Evolutionary conservation across 2,329 filamentous ascomycete genomes (phyloP).

Genomic region (Cadophora sp.): DNA sequence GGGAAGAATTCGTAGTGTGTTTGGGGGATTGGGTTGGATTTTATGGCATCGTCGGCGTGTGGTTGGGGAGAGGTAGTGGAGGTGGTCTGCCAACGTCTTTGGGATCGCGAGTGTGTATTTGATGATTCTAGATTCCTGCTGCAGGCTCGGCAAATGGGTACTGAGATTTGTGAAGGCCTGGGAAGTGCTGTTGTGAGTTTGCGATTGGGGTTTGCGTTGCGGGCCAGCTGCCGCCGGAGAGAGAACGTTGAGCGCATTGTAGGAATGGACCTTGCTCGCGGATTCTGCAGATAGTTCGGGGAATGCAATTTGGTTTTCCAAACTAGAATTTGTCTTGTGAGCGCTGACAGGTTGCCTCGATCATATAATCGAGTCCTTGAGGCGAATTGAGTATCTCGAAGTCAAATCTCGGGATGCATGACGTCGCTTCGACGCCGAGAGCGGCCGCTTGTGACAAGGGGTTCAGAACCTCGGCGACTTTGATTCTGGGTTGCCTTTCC

Average conservation of each 20-base stretch:
- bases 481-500: no score
- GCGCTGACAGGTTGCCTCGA: neutral
- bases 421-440: constrained; percentile 39
- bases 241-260: constrained; percentile 16
- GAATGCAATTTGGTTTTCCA: neutral
- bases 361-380: neutral
- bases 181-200: neutral
- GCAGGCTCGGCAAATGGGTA: constrained; percentile 7
- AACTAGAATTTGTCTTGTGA: neutral
- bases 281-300: neutral
- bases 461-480: neutral
- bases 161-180: neutral
- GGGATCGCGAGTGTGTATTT: neutral
- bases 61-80: neutral
- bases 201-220: neutral
- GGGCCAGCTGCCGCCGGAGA: neutral
- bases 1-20: constrained; percentile 93
- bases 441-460: constrained; percentile 13
- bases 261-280: neutral
- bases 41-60: neutral
- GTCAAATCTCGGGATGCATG: constrained; percentile 6
- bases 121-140: neutral
- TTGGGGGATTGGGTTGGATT: constrained; percentile 34
- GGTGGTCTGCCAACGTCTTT: constrained; percentile 14
- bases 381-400: constrained; percentile 1